phyloP scores from a whole-genome alignment of 768 basidiomycete genomes.

The Hemileccinum impolitum region DNA sequence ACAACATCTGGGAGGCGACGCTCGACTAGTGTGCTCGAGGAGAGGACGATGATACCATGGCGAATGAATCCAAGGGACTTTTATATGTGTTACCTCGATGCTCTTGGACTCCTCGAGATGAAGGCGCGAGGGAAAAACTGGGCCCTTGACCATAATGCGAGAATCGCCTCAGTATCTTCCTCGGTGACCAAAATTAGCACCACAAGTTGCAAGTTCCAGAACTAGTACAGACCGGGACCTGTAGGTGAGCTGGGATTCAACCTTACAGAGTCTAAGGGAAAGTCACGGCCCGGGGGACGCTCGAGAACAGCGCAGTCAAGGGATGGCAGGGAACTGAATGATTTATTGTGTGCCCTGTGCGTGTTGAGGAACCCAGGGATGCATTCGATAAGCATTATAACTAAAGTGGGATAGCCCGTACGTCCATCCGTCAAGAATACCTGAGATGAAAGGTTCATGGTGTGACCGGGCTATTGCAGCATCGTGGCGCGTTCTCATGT shows the following conservation, averaged over 20 bases:
- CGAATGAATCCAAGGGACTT: slow-evolving; percentile 5
- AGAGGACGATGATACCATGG: slow-evolving; percentile 14
- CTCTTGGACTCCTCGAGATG: slow-evolving; percentile 11
- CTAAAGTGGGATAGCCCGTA: slow-evolving; percentile 6
- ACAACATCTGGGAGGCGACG: slow-evolving; percentile 19
- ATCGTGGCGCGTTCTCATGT: slow-evolving; percentile 25
- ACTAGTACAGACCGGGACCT: slow-evolving; percentile 13
- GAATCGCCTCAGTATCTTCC: slow-evolving; percentile 16
- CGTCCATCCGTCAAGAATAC: slow-evolving; percentile 4
- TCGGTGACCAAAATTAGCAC: slow-evolving; percentile 25
- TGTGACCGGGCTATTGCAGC: slow-evolving; percentile 9
- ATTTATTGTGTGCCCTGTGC: slow-evolving; percentile 16
- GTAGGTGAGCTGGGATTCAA: slow-evolving; percentile 21
- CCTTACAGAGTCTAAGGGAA: slow-evolving; percentile 15
- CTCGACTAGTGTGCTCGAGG: slow-evolving; percentile 4
- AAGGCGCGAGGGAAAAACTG: slow-evolving; percentile 17
- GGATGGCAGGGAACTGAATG: slow-evolving; percentile 10
- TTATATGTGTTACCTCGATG: slow-evolving; percentile 21
- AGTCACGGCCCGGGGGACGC: slow-evolving; percentile 11
- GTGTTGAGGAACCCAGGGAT: slow-evolving; percentile 9
- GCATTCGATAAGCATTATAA: slow-evolving; percentile 7
- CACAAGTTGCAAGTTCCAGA: slow-evolving; percentile 15
- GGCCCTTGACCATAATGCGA: slow-evolving; percentile 10
- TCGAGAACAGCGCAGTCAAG: slow-evolving; percentile 15
- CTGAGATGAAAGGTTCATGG: slow-evolving; percentile 15